Conservation (phyloP, 2,329 filamentous ascomycete genomes). For the Scytalidium sp. region DNA sequence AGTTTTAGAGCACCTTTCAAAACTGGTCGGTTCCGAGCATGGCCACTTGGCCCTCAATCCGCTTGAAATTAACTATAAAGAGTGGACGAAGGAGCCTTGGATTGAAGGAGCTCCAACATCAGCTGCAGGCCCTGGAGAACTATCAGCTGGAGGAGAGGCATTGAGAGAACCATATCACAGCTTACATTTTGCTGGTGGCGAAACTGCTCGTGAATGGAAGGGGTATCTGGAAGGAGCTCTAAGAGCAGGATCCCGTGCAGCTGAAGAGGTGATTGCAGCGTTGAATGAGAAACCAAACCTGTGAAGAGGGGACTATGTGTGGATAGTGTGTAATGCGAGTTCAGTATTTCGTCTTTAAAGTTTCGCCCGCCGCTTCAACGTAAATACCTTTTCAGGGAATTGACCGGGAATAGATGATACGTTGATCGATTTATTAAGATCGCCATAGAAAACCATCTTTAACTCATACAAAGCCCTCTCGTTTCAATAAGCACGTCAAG, state of each 20-base stretch:
- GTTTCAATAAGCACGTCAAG: background rate
- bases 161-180: conserved; percentile 34
- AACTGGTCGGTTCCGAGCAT: background rate
- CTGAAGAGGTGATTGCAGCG: conserved; percentile 37
- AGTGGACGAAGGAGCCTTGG: background rate
- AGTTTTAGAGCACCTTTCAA: conserved; percentile 12
- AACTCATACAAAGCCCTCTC: background rate
- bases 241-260: conserved; percentile 44
- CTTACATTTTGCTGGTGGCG: conserved; percentile 53
- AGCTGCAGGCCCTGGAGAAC: conserved; percentile 33
- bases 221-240: conserved; percentile 59
- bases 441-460: background rate
- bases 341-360: too few relatives aligned
- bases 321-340: too few relatives aligned
- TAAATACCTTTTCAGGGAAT: too few relatives aligned
- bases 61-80: background rate
- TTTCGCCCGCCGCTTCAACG: too few relatives aligned
- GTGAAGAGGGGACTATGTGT: background rate
- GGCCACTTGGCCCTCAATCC: background rate
- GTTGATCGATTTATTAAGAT: too few relatives aligned
- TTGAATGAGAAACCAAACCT: background rate
- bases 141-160: conserved; percentile 29
- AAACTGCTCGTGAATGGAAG: conserved; percentile 50
- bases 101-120: background rate
- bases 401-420: too few relatives aligned